Percentiles rank a stretch among this genome's conserved stretches.
Conservation (phyloP, 1,139 yeast genomes). For the Sugiyamaella sp. region DNA sequence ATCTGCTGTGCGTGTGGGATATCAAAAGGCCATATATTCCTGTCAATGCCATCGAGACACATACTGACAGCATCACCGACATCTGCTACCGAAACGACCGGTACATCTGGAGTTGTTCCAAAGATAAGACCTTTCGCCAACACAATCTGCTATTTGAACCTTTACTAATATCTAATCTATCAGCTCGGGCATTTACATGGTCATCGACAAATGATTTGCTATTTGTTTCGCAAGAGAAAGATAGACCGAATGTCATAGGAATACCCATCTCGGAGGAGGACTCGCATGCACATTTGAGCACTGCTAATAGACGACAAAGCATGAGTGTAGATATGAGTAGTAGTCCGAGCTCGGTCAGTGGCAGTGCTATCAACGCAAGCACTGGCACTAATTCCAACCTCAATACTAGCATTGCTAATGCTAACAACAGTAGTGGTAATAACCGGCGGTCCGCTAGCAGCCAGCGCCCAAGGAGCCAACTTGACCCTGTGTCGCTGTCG, state of each 20-base stretch:
- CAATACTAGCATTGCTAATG: too few relatives aligned
- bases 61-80: slow-evolving; percentile 55
- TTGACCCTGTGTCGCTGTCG: slow-evolving; percentile 7
- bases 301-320: slow-evolving; percentile 11
- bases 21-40: slow-evolving; percentile 78
- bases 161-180: slow-evolving; percentile 56
- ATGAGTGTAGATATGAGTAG: slow-evolving; percentile 4
- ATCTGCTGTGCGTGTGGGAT: slow-evolving; percentile 72
- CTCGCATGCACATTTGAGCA: neutral
- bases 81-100: slow-evolving; percentile 53
- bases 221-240: slow-evolving; percentile 55
- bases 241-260: slow-evolving; percentile 10
- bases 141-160: slow-evolving; percentile 58
- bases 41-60: slow-evolving; percentile 59
- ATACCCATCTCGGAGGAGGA: slow-evolving; percentile 9
- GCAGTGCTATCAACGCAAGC: too few relatives aligned
- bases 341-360: slow-evolving; percentile 14
- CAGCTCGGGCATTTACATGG: slow-evolving; percentile 61
- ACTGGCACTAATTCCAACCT: too few relatives aligned
- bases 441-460: slow-evolving; percentile 12
- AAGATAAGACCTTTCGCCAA: slow-evolving; percentile 56
- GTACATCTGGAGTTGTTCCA: slow-evolving; percentile 55
- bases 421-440: neutral
- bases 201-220: slow-evolving; percentile 54
- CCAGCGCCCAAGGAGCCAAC: slow-evolving; percentile 10